These are phyloP conservation scores for thale cress (Arabidopsis thaliana) DNA, from an alignment of 345 rosid species.

Conservation along the genomic window DNA sequence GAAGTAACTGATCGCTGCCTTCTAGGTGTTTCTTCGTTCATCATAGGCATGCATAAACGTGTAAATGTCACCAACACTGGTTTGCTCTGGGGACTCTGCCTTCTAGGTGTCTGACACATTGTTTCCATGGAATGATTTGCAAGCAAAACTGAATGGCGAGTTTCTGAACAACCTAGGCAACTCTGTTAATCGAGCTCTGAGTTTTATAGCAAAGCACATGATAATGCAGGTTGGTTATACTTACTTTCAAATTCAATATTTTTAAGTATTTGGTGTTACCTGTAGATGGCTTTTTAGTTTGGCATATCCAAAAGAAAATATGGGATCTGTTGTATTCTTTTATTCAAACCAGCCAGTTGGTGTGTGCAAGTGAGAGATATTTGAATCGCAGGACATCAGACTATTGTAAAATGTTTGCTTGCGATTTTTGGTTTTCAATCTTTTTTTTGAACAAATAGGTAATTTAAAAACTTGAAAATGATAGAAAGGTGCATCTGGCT, in stretches of 20 bases:
- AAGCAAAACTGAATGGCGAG: constrained; percentile 66
- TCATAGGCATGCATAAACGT: constrained; percentile 6
- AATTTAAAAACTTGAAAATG: not conserved
- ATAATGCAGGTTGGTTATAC: constrained; percentile 59
- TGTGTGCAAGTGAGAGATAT: constrained; percentile 4
- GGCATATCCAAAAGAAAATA: not conserved
- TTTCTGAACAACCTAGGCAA: constrained; percentile 68
- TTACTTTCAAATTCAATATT: not conserved
- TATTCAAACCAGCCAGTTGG: constrained; percentile 1
- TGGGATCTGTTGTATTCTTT: constrained; percentile 15
- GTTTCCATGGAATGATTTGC: constrained; percentile 72
- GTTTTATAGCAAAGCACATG: constrained; percentile 61
- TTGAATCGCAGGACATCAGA: constrained; percentile 13
- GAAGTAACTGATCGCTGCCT: constrained; percentile 63
- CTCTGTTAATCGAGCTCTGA: constrained; percentile 69
- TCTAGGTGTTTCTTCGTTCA: constrained; percentile 10
- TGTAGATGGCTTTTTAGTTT: constrained; percentile 5
- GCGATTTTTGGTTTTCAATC: not conserved
- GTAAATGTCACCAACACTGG: constrained; percentile 25
- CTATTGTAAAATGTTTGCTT: constrained; percentile 4
- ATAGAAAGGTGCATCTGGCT: constrained; percentile 16
- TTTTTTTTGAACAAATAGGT: not conserved
- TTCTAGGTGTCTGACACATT: constrained; percentile 62
- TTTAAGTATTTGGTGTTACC: constrained; percentile 11
- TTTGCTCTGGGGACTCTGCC: constrained; percentile 7